Evolutionary conservation across 2,329 filamentous ascomycete species (phyloP).

Genomic region (Aspergillus sp.): DNA sequence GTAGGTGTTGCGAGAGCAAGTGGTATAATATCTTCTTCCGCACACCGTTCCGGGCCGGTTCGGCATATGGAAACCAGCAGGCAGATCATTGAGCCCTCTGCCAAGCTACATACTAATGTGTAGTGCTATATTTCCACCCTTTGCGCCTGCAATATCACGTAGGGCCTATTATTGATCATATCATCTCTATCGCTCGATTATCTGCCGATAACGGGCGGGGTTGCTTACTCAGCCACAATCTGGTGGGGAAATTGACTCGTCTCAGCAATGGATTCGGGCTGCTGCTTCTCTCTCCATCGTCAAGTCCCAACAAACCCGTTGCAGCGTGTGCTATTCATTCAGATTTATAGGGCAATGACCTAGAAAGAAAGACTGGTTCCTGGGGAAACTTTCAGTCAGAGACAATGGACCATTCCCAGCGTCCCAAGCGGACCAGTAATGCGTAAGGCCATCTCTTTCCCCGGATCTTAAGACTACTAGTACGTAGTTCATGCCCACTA

Average conservation of each 20-base stretch:
- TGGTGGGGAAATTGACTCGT: neutral
- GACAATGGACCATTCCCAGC: constrained; percentile 18
- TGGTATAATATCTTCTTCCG: no score
- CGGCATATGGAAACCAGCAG: no score
- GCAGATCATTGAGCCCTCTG: no score
- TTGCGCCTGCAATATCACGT: no score
- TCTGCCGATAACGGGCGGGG: constrained; percentile 8
- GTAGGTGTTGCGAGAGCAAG: no score
- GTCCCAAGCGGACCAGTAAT: constrained; percentile 22
- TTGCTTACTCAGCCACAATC: constrained; percentile 9
- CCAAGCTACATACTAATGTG: no score
- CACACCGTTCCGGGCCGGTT: no score
- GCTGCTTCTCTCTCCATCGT: neutral
- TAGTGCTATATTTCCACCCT: no score
- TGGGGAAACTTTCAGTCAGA: neutral
- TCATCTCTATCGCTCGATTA: neutral
- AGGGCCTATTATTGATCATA: no score
- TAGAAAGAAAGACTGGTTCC: neutral
- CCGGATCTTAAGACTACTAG: neutral
- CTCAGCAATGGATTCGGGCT: neutral
- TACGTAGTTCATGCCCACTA: neutral
- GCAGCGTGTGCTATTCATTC: no score
- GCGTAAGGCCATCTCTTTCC: constrained; percentile 15
- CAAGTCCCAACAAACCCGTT: no score
- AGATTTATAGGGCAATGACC: neutral